These are phyloP conservation scores for Mycosarcoma mackinlayi DNA, from an alignment of 1,284 basidiomycete species.

Conservation along the genomic window DNA sequence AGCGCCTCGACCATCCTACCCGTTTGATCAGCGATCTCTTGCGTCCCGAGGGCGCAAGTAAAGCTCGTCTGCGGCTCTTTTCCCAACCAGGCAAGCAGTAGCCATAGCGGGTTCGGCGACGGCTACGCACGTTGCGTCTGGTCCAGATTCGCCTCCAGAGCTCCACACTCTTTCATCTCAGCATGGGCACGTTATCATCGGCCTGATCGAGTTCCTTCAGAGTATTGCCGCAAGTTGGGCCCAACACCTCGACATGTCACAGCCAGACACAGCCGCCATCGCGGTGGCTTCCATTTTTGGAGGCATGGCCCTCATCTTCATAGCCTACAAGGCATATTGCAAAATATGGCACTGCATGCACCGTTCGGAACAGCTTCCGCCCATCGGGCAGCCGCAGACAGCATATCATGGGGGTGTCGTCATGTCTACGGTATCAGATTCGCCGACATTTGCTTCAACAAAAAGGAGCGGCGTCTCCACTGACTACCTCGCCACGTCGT, in stretches of 20 bases:
- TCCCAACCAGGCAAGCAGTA: not conserved
- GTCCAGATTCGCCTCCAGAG: not conserved
- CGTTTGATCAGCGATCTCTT: not conserved
- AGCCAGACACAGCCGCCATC: conserved; percentile 58
- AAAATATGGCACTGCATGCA: conserved; percentile 48
- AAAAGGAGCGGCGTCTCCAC: conserved; percentile 12
- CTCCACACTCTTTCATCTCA: not conserved
- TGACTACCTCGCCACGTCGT: conserved; percentile 11
- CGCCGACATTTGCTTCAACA: conserved; percentile 13
- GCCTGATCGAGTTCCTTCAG: conserved; percentile 1
- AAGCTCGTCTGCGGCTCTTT: not conserved
- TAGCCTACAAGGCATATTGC: conserved; percentile 48
- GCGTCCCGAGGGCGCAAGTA: conserved; percentile 6
- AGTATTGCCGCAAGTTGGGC: too few relatives aligned
- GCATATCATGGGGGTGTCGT: conserved; percentile 40
- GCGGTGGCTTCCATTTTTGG: conserved; percentile 57
- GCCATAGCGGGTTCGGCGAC: not conserved
- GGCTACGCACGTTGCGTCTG: not conserved
- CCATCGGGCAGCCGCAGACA: conserved; percentile 45
- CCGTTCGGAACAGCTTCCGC: conserved; percentile 35
- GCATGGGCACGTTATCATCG: conserved; percentile 5
- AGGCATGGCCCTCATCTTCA: conserved; percentile 42
- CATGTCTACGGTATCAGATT: conserved; percentile 17
- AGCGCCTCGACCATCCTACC: not conserved
- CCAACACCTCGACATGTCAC: conserved; percentile 50